These are phyloP conservation scores for Lizonia empirigonia DNA, from an alignment of 2,329 filamentous ascomycete genomes.

Conservation along the genomic window DNA sequence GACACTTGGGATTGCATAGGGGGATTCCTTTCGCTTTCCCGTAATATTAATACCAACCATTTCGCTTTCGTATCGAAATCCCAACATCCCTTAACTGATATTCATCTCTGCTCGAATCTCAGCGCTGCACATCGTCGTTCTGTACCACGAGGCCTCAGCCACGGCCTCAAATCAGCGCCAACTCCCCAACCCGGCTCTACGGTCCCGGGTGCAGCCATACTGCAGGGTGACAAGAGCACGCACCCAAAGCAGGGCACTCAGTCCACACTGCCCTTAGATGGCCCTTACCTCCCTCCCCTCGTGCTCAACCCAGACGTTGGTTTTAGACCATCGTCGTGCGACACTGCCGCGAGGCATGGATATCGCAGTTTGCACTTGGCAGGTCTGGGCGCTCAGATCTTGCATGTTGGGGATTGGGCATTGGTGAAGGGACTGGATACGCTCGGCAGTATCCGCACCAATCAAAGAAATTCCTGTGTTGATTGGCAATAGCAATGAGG, in stretches of 20 bases:
- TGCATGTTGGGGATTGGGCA: background rate
- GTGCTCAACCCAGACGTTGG: background rate
- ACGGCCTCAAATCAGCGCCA: background rate
- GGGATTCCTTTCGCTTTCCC: slow-evolving; percentile 24
- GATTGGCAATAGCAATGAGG: background rate
- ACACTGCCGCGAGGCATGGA: too few species aligned
- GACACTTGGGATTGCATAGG: slow-evolving; percentile 20
- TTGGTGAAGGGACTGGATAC: background rate
- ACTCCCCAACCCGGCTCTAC: slow-evolving; percentile 2
- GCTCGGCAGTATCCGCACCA: slow-evolving; percentile 10
- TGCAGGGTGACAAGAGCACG: slow-evolving; percentile 10
- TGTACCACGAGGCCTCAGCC: background rate
- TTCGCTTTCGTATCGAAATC: background rate
- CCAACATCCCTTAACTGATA: background rate
- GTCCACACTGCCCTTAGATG: background rate
- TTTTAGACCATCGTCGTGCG: background rate
- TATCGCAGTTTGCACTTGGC: background rate
- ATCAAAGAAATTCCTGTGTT: too few species aligned
- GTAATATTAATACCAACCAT: slow-evolving; percentile 37
- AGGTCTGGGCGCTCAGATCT: slow-evolving; percentile 5
- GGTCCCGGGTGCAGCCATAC: slow-evolving; percentile 7
- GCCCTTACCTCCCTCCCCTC: slow-evolving; percentile 6
- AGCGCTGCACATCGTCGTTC: background rate
- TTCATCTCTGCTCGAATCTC: background rate
- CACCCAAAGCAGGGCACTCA: background rate